phyloP scores from a whole-genome alignment of 768 basidiomycete species.

The Punctularia strigosozonata region DNA sequence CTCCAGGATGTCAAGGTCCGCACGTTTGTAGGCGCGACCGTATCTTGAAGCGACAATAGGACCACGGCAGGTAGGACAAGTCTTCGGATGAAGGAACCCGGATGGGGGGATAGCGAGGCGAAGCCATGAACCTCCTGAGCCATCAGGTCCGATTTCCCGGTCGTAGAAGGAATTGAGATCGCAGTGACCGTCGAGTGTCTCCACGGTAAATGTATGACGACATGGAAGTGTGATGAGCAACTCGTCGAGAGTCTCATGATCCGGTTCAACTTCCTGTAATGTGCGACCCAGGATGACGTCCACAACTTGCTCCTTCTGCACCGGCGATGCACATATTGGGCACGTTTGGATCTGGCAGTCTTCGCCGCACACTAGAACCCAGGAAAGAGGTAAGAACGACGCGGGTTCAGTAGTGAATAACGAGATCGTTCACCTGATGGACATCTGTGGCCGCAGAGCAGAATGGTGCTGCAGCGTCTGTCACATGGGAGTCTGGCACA shows the following conservation, averaged over 20 bases:
- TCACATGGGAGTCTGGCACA: constrained; percentile 61
- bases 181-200: constrained; percentile 55
- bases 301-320: constrained; percentile 31
- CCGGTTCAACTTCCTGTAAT: constrained; percentile 34
- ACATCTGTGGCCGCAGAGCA: constrained; percentile 53
- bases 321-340: constrained; percentile 30
- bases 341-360: constrained; percentile 45
- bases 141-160: too few species aligned
- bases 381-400: constrained; percentile 2
- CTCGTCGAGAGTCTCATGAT: constrained; percentile 29
- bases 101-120: constrained; percentile 29
- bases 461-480: constrained; percentile 29
- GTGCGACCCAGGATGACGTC: constrained; percentile 47
- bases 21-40: constrained; percentile 48
- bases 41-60: constrained; percentile 49
- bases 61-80: constrained; percentile 51
- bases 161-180: constrained; percentile 39
- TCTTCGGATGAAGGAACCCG: constrained; percentile 31
- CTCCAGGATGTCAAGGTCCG: constrained; percentile 54
- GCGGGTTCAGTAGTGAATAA: not conserved
- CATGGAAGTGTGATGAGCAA: constrained; percentile 54
- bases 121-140: constrained; percentile 26
- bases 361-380: constrained; percentile 53
- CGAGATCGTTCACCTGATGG: constrained; percentile 38
- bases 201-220: constrained; percentile 56